Percentiles rank a stretch among this genome's conserved stretches.
Conservation (phyloP, 306 rosid species). For the Heteromeles arbutifolia region DNA sequence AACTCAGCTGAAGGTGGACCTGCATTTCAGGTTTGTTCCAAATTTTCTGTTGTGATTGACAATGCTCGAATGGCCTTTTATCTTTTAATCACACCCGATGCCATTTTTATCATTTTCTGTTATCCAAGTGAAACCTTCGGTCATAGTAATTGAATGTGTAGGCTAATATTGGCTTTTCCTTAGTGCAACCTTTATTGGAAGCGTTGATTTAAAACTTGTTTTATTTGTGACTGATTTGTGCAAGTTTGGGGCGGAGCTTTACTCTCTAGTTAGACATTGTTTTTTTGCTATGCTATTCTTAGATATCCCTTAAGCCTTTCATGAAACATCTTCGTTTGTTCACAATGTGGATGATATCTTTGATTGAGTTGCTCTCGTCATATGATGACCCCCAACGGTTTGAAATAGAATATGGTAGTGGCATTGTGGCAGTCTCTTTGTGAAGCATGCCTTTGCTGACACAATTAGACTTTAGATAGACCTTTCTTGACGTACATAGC, state of each 20-base stretch:
- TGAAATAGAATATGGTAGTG: neutral
- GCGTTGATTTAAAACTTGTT: neutral
- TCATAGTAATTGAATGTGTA: neutral
- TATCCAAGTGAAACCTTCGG: neutral
- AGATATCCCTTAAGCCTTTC: neutral
- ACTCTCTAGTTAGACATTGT: neutral
- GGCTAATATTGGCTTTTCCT: neutral
- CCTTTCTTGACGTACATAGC: neutral
- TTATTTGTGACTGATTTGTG: neutral
- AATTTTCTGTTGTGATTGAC: neutral
- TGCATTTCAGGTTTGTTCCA: constrained; percentile 88
- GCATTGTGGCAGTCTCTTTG: neutral
- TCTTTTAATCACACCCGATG: neutral
- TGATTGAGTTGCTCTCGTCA: neutral
- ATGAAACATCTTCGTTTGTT: neutral
- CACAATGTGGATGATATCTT: neutral
- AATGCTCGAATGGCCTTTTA: neutral
- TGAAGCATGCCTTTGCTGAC: neutral
- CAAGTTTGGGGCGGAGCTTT: neutral
- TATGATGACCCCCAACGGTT: neutral
- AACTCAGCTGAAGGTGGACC: constrained; percentile 98
- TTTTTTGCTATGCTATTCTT: neutral
- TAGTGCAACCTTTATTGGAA: neutral
- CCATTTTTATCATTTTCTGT: neutral
- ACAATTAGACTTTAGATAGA: neutral